Evolutionary conservation across 2,329 filamentous ascomycete genomes (phyloP).

Genomic region (Exophiala sideris): DNA sequence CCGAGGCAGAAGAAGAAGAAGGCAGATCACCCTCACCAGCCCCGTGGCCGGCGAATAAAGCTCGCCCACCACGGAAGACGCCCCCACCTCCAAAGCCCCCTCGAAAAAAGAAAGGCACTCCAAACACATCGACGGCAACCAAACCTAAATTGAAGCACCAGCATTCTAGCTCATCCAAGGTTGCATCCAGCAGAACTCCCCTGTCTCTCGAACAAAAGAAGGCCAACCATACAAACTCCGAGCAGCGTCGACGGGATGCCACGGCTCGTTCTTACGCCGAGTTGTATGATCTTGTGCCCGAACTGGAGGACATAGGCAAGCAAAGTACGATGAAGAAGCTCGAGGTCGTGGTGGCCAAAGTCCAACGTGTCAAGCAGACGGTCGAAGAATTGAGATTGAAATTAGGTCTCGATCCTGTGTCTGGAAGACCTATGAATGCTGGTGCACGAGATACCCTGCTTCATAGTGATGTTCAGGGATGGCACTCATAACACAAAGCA

Average conservation of each 20-base stretch:
- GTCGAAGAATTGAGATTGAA: slow-evolving; percentile 20
- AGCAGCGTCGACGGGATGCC: slow-evolving; percentile 28
- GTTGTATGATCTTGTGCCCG: slow-evolving; percentile 28
- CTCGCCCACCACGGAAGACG: slow-evolving; percentile 13
- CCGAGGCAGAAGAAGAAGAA: slow-evolving; percentile 22
- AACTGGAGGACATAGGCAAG: slow-evolving; percentile 25
- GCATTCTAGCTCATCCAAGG: neutral
- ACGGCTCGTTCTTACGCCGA: slow-evolving; percentile 26
- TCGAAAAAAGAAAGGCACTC: slow-evolving; percentile 13
- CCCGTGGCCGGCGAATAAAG: slow-evolving; percentile 19
- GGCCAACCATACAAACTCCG: slow-evolving; percentile 29
- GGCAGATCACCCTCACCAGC: slow-evolving; percentile 21
- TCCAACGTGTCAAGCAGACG: slow-evolving; percentile 17
- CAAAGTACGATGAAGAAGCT: slow-evolving; percentile 30
- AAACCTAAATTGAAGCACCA: slow-evolving; percentile 17
- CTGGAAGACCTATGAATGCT: slow-evolving; percentile 11
- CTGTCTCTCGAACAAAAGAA: slow-evolving; percentile 28
- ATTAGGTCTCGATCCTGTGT: slow-evolving; percentile 16
- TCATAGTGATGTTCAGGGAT: slow-evolving; percentile 11
- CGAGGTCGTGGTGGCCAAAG: slow-evolving; percentile 27
- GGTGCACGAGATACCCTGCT: neutral
- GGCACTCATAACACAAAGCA: neutral
- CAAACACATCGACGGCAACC: slow-evolving; percentile 5
- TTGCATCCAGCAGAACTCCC: slow-evolving; percentile 17
- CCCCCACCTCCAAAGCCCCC: slow-evolving; percentile 9